Conservation (phyloP, 768 basidiomycete genomes). For the Amanita jacksonii region DNA sequence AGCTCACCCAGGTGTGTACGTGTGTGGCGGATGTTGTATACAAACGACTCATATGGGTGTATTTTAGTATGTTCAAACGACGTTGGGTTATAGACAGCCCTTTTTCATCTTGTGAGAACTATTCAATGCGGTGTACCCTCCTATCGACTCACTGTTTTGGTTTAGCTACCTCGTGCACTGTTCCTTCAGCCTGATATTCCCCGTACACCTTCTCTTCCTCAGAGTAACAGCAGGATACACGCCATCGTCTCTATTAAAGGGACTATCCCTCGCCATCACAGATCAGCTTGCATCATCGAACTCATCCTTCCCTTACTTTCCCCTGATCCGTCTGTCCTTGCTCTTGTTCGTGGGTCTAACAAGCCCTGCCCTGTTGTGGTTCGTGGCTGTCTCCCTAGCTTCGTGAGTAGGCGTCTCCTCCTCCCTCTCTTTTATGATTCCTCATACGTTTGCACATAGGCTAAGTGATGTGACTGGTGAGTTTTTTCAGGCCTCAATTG, state of each 20-base stretch:
- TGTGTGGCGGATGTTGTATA: too few relatives aligned
- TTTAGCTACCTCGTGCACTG: slow-evolving; percentile 83
- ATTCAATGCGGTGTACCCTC: background rate
- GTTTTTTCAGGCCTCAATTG: slow-evolving; percentile 13
- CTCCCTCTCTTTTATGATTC: slow-evolving; percentile 1
- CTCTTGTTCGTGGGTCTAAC: slow-evolving; percentile 50
- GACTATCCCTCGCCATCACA: slow-evolving; percentile 42
- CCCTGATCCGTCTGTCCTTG: slow-evolving; percentile 29
- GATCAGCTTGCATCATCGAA: slow-evolving; percentile 31
- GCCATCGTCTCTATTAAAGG: slow-evolving; percentile 36
- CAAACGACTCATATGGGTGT: slow-evolving; percentile 6
- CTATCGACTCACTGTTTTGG: background rate
- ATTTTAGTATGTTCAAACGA: slow-evolving; percentile 67
- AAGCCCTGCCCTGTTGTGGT: slow-evolving; percentile 66
- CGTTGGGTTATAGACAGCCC: slow-evolving; percentile 72
- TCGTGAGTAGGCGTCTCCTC: slow-evolving; percentile 53
- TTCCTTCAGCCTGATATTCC: slow-evolving; percentile 67
- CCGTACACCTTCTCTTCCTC: slow-evolving; percentile 70
- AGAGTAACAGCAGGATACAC: slow-evolving; percentile 37
- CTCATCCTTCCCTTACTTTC: slow-evolving; percentile 26
- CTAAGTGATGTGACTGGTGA: slow-evolving; percentile 72
- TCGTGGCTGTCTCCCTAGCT: slow-evolving; percentile 55
- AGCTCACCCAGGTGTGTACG: slow-evolving; percentile 66
- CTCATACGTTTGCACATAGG: slow-evolving; percentile 27
- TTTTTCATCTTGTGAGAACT: slow-evolving; percentile 75